Percentiles rank a stretch among this genome's conserved stretches.
phyloP scores from a whole-genome alignment of 768 basidiomycete species.

The Lactifluus volemus region DNA sequence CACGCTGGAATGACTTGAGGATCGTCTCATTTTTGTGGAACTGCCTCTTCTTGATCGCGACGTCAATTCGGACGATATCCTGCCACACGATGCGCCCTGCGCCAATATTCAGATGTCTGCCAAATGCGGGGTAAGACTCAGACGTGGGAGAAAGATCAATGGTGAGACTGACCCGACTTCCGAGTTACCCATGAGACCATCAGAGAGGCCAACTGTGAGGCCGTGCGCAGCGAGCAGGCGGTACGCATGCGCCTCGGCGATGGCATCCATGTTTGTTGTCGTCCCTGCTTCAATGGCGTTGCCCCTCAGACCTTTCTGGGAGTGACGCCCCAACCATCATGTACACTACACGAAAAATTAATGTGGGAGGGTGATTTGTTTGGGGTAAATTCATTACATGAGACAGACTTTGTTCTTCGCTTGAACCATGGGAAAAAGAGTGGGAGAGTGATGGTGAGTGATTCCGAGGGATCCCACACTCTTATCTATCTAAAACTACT shows the following conservation, averaged over 20 bases:
- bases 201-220: slow-evolving; percentile 84
- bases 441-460: neutral
- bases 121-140: neutral
- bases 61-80: slow-evolving; percentile 93
- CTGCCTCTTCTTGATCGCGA: slow-evolving; percentile 78
- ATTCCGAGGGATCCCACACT: neutral
- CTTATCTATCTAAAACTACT: neutral
- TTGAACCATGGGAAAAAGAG: slow-evolving; percentile 32
- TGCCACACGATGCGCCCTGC: slow-evolving; percentile 96
- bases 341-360: slow-evolving; percentile 46
- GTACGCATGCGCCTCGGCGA: slow-evolving; percentile 67
- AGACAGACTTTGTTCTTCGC: slow-evolving; percentile 87
- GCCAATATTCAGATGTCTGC: slow-evolving; percentile 90
- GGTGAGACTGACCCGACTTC: slow-evolving; percentile 74
- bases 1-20: slow-evolving; percentile 61
- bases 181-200: slow-evolving; percentile 96
- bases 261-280: slow-evolving; percentile 84
- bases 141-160: neutral
- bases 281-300: slow-evolving; percentile 81
- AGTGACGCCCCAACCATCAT: slow-evolving; percentile 94
- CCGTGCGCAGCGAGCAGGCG: slow-evolving; percentile 77
- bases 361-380: neutral
- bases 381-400: slow-evolving; percentile 41
- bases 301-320: slow-evolving; percentile 62
- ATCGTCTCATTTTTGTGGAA: slow-evolving; percentile 77